A percentile compares a stretch with the other conserved stretches of the same genome.
These are phyloP conservation scores for Neurospora sp. DNA, from an alignment of 495 filamentous ascomycete genomes.

Conservation along the genomic window DNA sequence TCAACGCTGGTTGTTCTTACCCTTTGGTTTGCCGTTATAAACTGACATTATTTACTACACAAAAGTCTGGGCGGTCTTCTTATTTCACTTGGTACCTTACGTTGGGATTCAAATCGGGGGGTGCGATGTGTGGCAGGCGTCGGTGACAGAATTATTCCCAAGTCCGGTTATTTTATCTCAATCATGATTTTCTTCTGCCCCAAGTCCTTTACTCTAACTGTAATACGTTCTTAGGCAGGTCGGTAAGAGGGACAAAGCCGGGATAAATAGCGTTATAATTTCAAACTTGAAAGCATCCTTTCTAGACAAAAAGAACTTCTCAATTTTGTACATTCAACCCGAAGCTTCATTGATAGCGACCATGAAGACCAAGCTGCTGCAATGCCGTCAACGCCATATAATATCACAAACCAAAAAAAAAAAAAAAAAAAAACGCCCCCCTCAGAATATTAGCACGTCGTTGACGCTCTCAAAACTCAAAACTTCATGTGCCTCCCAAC, in stretches of 20 bases:
- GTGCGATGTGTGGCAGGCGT: background rate
- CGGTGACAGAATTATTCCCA: background rate
- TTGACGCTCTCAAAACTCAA: conserved; percentile 5
- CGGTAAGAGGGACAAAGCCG: background rate
- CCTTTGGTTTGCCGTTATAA: background rate
- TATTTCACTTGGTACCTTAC: background rate
- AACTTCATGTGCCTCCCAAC: conserved; percentile 38
- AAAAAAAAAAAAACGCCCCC: too few relatives aligned
- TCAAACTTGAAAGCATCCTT: background rate
- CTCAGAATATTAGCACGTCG: background rate
- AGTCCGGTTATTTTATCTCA: background rate
- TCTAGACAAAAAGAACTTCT: too few relatives aligned
- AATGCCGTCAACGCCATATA: background rate
- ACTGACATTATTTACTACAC: background rate
- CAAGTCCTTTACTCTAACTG: background rate
- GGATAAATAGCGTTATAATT: background rate
- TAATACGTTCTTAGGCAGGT: background rate
- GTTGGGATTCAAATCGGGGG: background rate
- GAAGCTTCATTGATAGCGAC: background rate
- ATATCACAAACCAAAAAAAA: background rate
- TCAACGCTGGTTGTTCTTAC: background rate
- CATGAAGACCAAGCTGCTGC: background rate
- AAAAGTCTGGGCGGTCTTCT: background rate
- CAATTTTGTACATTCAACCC: background rate
- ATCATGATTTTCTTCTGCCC: background rate